Evolutionary conservation across 345 rosid genomes (phyloP), one percentile per base, ranked within the genome.

Genomic region (Ricinus communis): DNA sequence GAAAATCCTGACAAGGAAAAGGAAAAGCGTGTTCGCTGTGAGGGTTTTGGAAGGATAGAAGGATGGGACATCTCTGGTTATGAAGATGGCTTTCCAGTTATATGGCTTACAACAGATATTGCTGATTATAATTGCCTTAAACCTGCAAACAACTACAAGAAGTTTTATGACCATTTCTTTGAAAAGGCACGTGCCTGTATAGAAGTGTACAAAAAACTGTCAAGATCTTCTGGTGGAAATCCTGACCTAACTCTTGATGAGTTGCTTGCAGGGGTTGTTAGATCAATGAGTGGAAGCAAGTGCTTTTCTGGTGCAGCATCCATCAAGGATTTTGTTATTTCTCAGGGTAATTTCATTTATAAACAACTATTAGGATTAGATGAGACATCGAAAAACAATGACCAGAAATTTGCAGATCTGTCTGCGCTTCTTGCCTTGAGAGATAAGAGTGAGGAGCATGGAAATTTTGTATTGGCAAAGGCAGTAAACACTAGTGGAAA

Each of bases 11-110:
- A 47, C 40, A 56, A 72, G 31, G 77, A 72, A 38, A 54, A 62
- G 16, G 81, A 72, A 53, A 55, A 25, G 59, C 54, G 40, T 31
- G 66, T 77, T 11, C 69, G 70, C 13, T 77, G 81, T 55, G 77
- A 71, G 10, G 76, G 77, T 16, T 77, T 77, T 68, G 81, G 81
- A 56, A 77, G 81, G 61, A 56, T 77, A 36, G 77, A 72, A 68
- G 63, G 59, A 18, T 77, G 81, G 77, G 27, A 16, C 31, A 68
- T 77, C 27, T 77, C 81, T 62, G 81, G 77, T 46, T 77, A 72
- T 57, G 77, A 77, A 49, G 77, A 77, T 22, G 81, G 81, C 22
- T 67, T 61, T 24, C 77, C 81, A 13, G 74, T 77, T 15, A 47
- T 77, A 33, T 77, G 81, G 81, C 65, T 77, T 24, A n/a, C 74